These are phyloP conservation scores for Paulownia fortunei DNA, from an alignment of 257 asterid genomes.

Conservation along the genomic window DNA sequence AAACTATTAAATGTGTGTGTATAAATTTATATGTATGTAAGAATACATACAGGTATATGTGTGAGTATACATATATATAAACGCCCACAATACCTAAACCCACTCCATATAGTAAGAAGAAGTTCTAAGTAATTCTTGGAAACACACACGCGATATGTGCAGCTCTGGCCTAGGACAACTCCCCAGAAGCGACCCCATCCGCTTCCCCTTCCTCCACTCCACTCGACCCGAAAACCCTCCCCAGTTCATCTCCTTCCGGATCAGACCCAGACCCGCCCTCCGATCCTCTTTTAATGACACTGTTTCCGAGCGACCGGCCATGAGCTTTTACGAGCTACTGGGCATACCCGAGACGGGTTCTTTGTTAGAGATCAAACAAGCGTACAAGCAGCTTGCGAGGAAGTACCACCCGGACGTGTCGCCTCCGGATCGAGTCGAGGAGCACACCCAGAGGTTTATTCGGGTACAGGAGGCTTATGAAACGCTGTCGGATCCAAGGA, in stretches of 20 bases:
- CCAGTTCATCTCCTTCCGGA: slow-evolving; percentile 33
- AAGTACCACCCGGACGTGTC: slow-evolving; percentile 96
- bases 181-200: slow-evolving; percentile 24
- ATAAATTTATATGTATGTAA: too few relatives aligned
- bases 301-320: slow-evolving; percentile 18
- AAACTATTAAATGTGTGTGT: too few relatives aligned
- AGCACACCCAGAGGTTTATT: slow-evolving; percentile 69
- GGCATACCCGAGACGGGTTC: slow-evolving; percentile 76
- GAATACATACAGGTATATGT: too few relatives aligned
- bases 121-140: too few relatives aligned
- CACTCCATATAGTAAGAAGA: too few relatives aligned
- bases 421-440: slow-evolving; percentile 82
- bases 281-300: slow-evolving; percentile 36
- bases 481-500: slow-evolving; percentile 77
- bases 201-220: slow-evolving; percentile 33
- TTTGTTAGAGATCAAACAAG: slow-evolving; percentile 69
- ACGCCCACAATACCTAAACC: too few relatives aligned
- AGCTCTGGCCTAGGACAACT: slow-evolving; percentile 25
- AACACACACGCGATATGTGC: slow-evolving; percentile 19
- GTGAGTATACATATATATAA: too few relatives aligned
- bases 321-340: slow-evolving; percentile 70
- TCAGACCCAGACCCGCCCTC: slow-evolving; percentile 29
- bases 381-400: slow-evolving; percentile 84
- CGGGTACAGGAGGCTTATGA: slow-evolving; percentile 90
- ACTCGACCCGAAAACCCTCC: slow-evolving; percentile 32